A percentile compares a stretch with the other conserved stretches of the same genome.
Evolutionary conservation across 2,329 filamentous ascomycete genomes (phyloP).

Genomic region (Beauveria sp.): DNA sequence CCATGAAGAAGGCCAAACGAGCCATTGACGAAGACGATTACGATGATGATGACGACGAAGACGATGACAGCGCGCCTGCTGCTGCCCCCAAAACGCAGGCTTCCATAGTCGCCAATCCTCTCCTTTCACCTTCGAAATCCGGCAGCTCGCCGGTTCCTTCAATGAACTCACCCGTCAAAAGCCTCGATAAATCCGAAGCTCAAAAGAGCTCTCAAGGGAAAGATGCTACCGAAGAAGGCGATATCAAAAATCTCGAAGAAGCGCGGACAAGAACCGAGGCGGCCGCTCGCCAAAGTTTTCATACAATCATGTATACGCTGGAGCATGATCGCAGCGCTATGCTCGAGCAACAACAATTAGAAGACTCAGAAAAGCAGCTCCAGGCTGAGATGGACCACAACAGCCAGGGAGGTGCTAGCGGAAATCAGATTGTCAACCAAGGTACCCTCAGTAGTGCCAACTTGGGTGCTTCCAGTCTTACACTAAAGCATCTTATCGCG

Average conservation of each 20-base stretch:
- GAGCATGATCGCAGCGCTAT: slow-evolving; percentile 94
- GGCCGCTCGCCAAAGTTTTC: slow-evolving; percentile 80
- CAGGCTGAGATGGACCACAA: slow-evolving; percentile 86
- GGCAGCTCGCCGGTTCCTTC: slow-evolving; percentile 59
- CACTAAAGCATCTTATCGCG: slow-evolving; percentile 92
- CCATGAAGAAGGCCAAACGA: slow-evolving; percentile 66
- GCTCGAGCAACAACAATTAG: slow-evolving; percentile 93
- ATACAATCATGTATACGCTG: slow-evolving; percentile 88
- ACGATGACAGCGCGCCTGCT: slow-evolving; percentile 48
- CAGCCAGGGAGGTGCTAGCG: slow-evolving; percentile 34
- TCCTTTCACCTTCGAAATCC: slow-evolving; percentile 63
- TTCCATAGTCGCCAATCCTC: slow-evolving; percentile 42
- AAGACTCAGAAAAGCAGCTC: slow-evolving; percentile 92
- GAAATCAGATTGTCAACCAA: slow-evolving; percentile 56
- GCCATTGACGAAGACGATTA: slow-evolving; percentile 81
- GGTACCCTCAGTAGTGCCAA: slow-evolving; percentile 90
- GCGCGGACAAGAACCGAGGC: slow-evolving; percentile 87
- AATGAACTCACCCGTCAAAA: slow-evolving; percentile 53
- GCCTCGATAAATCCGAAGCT: slow-evolving; percentile 44
- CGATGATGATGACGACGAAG: slow-evolving; percentile 74
- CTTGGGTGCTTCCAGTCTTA: slow-evolving; percentile 89
- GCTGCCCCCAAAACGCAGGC: slow-evolving; percentile 42
- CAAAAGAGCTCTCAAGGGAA: slow-evolving; percentile 41
- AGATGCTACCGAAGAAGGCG: slow-evolving; percentile 72
- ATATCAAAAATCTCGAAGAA: slow-evolving; percentile 86